phyloP scores from a whole-genome alignment of 2,329 filamentous ascomycete species.

The Aspergillus brasiliensis region DNA sequence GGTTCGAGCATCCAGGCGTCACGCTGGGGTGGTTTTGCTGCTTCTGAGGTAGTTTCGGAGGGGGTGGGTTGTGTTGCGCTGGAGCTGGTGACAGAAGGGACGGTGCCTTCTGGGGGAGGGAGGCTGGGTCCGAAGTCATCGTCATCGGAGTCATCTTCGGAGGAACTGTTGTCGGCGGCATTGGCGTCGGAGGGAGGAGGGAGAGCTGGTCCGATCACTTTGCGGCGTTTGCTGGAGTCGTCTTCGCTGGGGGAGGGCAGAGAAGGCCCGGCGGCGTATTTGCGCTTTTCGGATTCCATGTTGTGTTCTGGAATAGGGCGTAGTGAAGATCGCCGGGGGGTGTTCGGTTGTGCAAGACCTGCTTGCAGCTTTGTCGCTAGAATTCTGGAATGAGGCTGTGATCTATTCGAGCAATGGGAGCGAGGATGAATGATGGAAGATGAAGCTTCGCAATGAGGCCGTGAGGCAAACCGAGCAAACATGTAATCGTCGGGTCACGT shows the following conservation, averaged over 20 bases:
- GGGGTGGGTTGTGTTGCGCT: not conserved
- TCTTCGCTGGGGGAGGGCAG: constrained; percentile 9
- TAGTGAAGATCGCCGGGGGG: too few relatives aligned
- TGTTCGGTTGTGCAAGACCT: not conserved
- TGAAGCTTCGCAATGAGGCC: not conserved
- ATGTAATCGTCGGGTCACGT: not conserved
- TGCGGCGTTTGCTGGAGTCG: constrained; percentile 48
- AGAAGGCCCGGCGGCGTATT: constrained; percentile 15
- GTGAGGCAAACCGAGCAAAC: not conserved
- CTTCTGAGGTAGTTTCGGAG: constrained; percentile 28
- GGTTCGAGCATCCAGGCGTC: constrained; percentile 85
- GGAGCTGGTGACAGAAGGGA: not conserved
- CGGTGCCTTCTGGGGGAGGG: constrained; percentile 31
- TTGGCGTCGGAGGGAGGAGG: constrained; percentile 49
- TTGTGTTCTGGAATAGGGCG: not conserved
- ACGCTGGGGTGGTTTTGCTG: constrained; percentile 53
- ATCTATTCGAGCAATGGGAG: not conserved
- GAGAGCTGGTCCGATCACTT: constrained; percentile 58
- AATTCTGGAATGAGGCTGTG: too few relatives aligned
- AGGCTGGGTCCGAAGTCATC: constrained; percentile 48
- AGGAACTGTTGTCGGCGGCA: constrained; percentile 33
- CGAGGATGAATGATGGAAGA: not conserved
- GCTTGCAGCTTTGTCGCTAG: not conserved
- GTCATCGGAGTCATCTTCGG: constrained; percentile 33
- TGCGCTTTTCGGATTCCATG: constrained; percentile 23